Evolutionary conservation across 116 monocot genomes (phyloP).

Genomic region (Iris pallida): DNA sequence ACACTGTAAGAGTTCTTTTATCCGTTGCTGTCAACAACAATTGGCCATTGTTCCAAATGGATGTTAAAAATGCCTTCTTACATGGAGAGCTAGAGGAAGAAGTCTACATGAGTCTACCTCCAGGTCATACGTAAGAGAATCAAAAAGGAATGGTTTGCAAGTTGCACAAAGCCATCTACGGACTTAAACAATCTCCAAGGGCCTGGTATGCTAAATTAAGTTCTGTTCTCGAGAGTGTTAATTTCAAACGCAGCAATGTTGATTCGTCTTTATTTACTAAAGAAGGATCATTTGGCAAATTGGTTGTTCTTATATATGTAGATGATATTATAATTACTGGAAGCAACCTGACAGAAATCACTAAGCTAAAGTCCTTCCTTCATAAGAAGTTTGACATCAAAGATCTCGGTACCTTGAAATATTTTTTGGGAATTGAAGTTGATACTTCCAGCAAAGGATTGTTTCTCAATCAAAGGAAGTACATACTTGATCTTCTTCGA

Average conservation of each 20-base stretch:
- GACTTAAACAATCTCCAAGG: not conserved
- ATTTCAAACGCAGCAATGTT: not conserved
- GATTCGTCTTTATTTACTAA: not conserved
- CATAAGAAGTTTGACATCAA: not conserved
- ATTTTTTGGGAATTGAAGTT: constrained; percentile 4
- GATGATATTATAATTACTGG: constrained; percentile 3
- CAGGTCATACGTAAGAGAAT: not conserved
- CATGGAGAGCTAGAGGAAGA: not conserved
- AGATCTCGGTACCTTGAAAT: not conserved
- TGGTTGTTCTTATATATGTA: not conserved
- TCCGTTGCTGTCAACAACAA: not conserved
- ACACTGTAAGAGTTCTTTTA: not conserved
- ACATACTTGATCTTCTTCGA: not conserved
- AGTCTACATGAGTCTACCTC: not conserved
- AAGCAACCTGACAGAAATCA: not conserved
- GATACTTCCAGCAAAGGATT: not conserved
- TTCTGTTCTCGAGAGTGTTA: not conserved
- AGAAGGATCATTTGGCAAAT: not conserved
- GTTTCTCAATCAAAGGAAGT: not conserved
- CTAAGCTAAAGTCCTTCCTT: not conserved
- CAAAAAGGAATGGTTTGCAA: not conserved
- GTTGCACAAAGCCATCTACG: not conserved
- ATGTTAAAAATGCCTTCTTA: constrained; percentile 2
- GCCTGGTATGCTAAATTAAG: not conserved
- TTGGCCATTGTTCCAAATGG: not conserved